Conservation (phyloP, 345 rosid genomes). For the Dimocarpus longan region DNA sequence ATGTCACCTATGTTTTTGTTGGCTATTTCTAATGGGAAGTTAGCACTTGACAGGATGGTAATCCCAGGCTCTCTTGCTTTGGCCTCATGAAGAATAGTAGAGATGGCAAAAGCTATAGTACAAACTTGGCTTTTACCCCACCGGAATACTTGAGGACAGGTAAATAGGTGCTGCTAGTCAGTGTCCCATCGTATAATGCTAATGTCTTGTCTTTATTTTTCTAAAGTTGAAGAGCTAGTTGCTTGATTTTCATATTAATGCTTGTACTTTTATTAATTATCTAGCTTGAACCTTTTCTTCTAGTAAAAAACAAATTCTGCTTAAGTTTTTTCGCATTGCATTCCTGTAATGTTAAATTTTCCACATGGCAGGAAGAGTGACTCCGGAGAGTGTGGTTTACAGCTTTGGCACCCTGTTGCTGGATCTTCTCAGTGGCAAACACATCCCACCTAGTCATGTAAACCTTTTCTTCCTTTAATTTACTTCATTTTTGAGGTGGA, state of each 20-base stretch:
- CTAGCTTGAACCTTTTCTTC: background rate
- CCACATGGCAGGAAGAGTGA: conserved; percentile 67
- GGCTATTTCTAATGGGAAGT: conserved; percentile 8
- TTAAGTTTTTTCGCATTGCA: background rate
- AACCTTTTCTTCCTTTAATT: conserved; percentile 25
- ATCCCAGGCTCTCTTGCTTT: conserved; percentile 82
- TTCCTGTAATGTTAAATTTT: conserved; percentile 11
- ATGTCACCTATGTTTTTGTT: conserved; percentile 9
- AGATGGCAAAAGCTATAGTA: conserved; percentile 91
- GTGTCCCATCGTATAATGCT: background rate
- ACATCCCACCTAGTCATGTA: conserved; percentile 93
- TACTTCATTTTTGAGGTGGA: conserved; percentile 15
- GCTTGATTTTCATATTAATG: background rate
- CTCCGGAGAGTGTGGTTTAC: conserved; percentile 80
- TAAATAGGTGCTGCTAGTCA: conserved; percentile 28
- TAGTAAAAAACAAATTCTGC: background rate
- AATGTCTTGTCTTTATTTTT: background rate
- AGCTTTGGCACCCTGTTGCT: conserved; percentile 82
- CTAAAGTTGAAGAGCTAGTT: background rate
- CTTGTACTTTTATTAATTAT: background rate
- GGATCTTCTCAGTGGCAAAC: conserved; percentile 95
- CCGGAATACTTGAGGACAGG: conserved; percentile 91
- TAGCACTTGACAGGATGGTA: conserved; percentile 58
- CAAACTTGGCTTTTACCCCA: conserved; percentile 90
- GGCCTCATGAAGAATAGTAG: conserved; percentile 94